phyloP scores from a whole-genome alignment of 192 early-diverging fungal genomes.

The Funneliformis mosseae region DNA sequence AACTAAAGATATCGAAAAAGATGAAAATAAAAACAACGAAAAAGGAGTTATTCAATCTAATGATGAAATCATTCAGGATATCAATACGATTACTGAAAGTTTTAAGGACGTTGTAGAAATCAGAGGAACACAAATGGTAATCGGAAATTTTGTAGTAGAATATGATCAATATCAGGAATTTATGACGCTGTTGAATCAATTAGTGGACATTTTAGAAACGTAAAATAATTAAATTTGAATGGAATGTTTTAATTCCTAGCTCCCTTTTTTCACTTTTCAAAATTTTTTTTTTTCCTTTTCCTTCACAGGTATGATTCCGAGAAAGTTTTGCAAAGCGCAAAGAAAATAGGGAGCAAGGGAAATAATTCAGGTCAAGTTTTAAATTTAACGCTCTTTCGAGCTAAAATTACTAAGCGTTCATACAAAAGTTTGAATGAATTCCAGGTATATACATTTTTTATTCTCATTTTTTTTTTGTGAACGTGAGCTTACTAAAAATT shows the following conservation, averaged over 20 bases:
- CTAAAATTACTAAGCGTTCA: neutral
- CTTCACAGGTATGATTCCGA: neutral
- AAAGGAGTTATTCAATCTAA: neutral
- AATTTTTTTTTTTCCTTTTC: neutral
- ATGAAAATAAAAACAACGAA: neutral
- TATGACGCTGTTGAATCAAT: neutral
- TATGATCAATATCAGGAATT: neutral
- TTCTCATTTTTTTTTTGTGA: neutral
- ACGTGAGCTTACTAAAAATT: neutral
- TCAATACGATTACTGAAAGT: neutral
- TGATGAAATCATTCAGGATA: neutral
- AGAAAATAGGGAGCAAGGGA: neutral
- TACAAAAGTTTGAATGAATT: conserved; percentile 1
- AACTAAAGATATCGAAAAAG: too few relatives aligned
- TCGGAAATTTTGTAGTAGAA: neutral
- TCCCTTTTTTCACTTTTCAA: neutral
- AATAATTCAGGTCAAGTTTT: neutral
- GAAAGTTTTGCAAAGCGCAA: neutral
- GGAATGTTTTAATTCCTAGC: neutral
- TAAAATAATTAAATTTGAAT: neutral
- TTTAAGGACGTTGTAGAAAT: neutral
- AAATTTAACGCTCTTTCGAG: neutral
- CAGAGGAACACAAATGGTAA: neutral
- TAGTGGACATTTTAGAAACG: neutral
- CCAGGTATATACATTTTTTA: neutral